A percentile compares a stretch with the other conserved stretches of the same genome.
Conservation (phyloP, 305 asterid genomes). For the Fraxinus dipetala region DNA sequence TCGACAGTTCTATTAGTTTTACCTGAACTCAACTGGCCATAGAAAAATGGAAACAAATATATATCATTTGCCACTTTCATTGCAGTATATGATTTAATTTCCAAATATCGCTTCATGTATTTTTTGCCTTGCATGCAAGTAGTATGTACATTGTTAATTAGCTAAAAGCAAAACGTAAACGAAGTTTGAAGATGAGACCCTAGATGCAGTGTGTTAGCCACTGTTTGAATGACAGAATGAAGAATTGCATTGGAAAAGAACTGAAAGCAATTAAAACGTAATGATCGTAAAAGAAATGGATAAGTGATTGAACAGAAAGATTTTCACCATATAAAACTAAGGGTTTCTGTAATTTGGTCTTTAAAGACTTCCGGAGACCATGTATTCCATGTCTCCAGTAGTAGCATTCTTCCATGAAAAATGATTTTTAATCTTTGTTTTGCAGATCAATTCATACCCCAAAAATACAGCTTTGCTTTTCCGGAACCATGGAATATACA, state of each 20-base stretch:
- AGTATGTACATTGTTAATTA: neutral
- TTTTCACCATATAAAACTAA: neutral
- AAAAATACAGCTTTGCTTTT: conserved; percentile 80
- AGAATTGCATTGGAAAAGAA: neutral
- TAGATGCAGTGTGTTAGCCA: neutral
- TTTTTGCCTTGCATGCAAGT: neutral
- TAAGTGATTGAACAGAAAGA: neutral
- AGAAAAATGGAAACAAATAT: neutral
- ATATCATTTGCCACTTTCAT: neutral
- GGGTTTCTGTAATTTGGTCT: neutral
- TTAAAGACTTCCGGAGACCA: neutral
- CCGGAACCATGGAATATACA: conserved; percentile 76
- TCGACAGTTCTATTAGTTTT: neutral
- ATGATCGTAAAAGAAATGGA: neutral
- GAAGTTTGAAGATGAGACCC: neutral
- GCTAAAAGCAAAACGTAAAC: neutral
- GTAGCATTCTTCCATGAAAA: neutral
- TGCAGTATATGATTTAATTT: neutral
- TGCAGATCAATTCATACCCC: conserved; percentile 73
- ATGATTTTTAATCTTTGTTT: conserved; percentile 16
- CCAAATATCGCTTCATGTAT: neutral
- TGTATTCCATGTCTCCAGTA: neutral
- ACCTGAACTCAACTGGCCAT: neutral
- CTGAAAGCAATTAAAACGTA: neutral
- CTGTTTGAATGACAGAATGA: neutral